Base-by-base conservation (phyloP, 2,329 filamentous ascomycete species). In the Cytospora piceae region DNA sequence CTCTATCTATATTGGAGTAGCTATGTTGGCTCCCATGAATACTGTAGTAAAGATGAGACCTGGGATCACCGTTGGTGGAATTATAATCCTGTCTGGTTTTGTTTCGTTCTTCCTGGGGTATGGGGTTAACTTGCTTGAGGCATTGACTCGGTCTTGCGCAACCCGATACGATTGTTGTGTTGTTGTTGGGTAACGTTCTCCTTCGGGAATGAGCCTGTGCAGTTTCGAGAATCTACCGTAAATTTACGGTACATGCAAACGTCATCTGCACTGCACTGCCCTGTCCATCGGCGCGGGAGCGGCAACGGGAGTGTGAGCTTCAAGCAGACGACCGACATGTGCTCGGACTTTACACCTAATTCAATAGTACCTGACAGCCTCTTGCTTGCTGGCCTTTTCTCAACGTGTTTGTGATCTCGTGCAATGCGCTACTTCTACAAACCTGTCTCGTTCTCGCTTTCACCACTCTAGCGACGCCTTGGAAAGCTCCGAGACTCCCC, bases 401-500 rank as follows among this genome's bases (percentile, higher is more conserved):
- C 24, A 11, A 62, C 37, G 39, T 20, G 49, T 57, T 57, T 27
- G 53, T 37, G 61, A 46, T 57, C 53, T 63, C 42, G 56, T 63
- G 53, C 31, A 57, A 63, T 57, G 61, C 51, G 34, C 22, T 46
- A 31, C 32, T 37, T 39, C 31, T 29, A 39, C 34, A 63, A 22
- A 31, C 46, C 31, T 46, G 61, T 63, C 46, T 57, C 53, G 39
- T 55, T 39, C 56, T 42, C 61, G 15, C 53, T 4, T 29, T 57
- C 53, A 39, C 53, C 49, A 39, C 53, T 52, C 29, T 55, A 63
- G 53, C 51, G 51, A 63, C 39, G 61, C 39, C 53, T 55, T 37
- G 61, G 51, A 42, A 63, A 52, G 39, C 61, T 63, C 51, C 61
- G 61, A 63, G 61, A 63, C 61, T 57, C 53, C 39, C 51, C 61